These are phyloP conservation scores for Harrya chromipes DNA, from an alignment of 768 basidiomycete genomes.

Conservation along the genomic window DNA sequence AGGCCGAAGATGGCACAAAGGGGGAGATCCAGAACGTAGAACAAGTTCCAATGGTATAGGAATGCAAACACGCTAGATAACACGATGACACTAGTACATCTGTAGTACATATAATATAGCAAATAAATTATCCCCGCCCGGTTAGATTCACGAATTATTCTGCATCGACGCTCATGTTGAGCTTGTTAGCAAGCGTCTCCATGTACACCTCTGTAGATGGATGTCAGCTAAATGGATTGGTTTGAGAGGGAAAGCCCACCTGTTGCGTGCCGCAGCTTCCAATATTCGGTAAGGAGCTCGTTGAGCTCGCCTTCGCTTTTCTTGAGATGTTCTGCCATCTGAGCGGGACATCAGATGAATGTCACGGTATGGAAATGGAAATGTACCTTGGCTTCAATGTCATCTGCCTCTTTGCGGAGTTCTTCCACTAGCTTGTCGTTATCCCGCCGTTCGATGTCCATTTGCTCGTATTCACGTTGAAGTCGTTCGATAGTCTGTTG, in stretches of 20 bases:
- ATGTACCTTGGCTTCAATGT: conserved; percentile 60
- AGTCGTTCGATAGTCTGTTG: conserved; percentile 73
- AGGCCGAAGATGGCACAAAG: conserved; percentile 34
- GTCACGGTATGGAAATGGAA: neutral
- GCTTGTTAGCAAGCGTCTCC: conserved; percentile 80
- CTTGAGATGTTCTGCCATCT: conserved; percentile 78
- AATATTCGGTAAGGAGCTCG: conserved; percentile 79
- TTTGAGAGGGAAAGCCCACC: conserved; percentile 39
- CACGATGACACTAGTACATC: conserved; percentile 7
- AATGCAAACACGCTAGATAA: neutral
- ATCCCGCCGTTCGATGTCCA: conserved; percentile 71
- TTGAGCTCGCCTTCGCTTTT: conserved; percentile 76
- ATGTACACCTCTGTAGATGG: conserved; percentile 67
- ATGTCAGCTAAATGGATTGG: neutral
- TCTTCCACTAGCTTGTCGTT: conserved; percentile 80
- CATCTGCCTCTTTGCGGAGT: conserved; percentile 64
- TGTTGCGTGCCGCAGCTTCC: conserved; percentile 73
- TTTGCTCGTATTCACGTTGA: conserved; percentile 75
- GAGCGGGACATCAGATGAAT: conserved; percentile 1
- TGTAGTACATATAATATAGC: conserved; percentile 12
- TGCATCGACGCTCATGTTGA: conserved; percentile 53
- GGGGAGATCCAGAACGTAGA: conserved; percentile 30
- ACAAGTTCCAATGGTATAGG: conserved; percentile 2
- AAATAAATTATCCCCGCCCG: conserved; percentile 13
- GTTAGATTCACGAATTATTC: conserved; percentile 10